Conservation (phyloP, 108 stramenopile species). For the Mayamaea pseudoterrestris region DNA sequence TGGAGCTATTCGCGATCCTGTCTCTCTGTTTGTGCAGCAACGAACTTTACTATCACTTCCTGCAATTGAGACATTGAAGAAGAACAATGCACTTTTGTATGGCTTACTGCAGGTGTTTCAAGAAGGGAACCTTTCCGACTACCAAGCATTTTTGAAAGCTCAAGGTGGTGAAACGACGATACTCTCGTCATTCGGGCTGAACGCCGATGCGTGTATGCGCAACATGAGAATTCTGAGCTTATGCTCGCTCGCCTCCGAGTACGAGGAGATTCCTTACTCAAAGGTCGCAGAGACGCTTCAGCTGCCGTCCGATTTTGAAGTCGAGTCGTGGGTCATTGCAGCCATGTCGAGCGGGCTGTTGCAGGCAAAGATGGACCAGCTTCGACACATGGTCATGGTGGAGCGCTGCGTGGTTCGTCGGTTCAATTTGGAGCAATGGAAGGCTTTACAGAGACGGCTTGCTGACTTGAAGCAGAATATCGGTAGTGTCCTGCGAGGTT, state of each 20-base stretch:
- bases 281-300: conserved; percentile 61
- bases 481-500: conserved; percentile 31
- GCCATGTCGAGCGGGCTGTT: conserved; percentile 69
- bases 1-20: conserved; percentile 69
- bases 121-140: conserved; percentile 75
- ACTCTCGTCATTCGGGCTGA: conserved; percentile 33
- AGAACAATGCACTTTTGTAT: conserved; percentile 25
- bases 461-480: conserved; percentile 51
- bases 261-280: conserved; percentile 68
- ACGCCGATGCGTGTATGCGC: conserved; percentile 41
- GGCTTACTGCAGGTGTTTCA: conserved; percentile 66
- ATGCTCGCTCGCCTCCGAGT: conserved; percentile 40
- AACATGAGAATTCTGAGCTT: conserved; percentile 77
- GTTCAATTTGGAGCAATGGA: conserved; percentile 79
- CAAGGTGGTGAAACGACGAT: conserved; percentile 51
- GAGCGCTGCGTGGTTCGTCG: conserved; percentile 66
- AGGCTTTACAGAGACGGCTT: conserved; percentile 49
- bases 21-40: conserved; percentile 62
- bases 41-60: conserved; percentile 48
- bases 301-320: conserved; percentile 34
- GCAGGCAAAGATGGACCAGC: conserved; percentile 82
- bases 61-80: conserved; percentile 48
- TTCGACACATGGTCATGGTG: conserved; percentile 65
- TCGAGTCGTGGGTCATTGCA: conserved; percentile 79
- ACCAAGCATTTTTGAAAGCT: conserved; percentile 37